Evolutionary conservation across 305 asterid species (phyloP).

Genomic region (Solanum aculeatissimum): DNA sequence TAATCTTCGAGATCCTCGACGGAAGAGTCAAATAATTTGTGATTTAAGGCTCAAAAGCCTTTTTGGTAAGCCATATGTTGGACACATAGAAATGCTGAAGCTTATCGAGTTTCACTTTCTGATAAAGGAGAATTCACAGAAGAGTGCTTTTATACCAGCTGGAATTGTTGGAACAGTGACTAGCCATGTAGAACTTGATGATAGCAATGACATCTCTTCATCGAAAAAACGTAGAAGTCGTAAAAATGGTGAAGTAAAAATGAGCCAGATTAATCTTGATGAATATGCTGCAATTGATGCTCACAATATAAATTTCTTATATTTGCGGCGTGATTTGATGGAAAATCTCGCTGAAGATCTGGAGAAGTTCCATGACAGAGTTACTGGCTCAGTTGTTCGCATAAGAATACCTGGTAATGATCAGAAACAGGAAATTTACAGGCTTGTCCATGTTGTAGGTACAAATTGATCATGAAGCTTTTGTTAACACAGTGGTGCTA

Average conservation of each 20-base stretch:
- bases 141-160: conserved; percentile 57
- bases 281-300: conserved; percentile 85
- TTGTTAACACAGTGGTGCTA: neutral
- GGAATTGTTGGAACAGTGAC: conserved; percentile 49
- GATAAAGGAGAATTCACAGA: conserved; percentile 46
- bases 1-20: conserved; percentile 75
- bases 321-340: conserved; percentile 64
- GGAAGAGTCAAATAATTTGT: conserved; percentile 74
- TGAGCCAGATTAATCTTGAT: conserved; percentile 37
- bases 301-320: conserved; percentile 77
- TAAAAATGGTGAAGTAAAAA: conserved; percentile 48
- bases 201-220: conserved; percentile 11
- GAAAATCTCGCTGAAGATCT: conserved; percentile 57
- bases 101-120: conserved; percentile 82
- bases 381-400: conserved; percentile 72
- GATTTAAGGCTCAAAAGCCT: conserved; percentile 66
- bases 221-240: conserved; percentile 48
- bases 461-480: conserved; percentile 5
- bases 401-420: conserved; percentile 62
- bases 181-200: conserved; percentile 30
- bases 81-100: conserved; percentile 89
- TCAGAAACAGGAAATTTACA: conserved; percentile 69
- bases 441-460: conserved; percentile 98
- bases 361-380: conserved; percentile 56
- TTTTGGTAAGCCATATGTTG: conserved; percentile 80